phyloP scores from a whole-genome alignment of 345 rosid species.

The Populus nigra region DNA sequence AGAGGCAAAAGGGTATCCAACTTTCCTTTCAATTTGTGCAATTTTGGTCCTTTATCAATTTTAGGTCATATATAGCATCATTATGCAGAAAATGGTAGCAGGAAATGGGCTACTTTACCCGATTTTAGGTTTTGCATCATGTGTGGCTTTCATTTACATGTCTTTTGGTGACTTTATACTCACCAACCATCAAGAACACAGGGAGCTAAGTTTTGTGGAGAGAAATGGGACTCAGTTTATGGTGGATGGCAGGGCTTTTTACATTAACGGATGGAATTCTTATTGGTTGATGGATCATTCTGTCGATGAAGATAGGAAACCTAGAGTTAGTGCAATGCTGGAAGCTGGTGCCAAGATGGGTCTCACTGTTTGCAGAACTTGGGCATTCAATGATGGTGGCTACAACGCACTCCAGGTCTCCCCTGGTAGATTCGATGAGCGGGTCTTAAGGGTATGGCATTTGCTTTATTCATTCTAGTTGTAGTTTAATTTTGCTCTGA shows the following conservation, averaged over 20 bases:
- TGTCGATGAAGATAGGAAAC: constrained; percentile 56
- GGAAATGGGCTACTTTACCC: constrained; percentile 65
- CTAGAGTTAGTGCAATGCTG: constrained; percentile 64
- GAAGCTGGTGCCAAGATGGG: constrained; percentile 88
- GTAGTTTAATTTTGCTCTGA: not conserved
- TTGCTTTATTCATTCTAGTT: not conserved
- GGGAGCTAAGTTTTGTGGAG: constrained; percentile 52
- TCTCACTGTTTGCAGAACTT: constrained; percentile 86
- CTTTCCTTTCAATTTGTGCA: constrained; percentile 7
- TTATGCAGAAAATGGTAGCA: constrained; percentile 43
- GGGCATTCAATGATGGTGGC: constrained; percentile 96
- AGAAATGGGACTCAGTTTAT: constrained; percentile 72
- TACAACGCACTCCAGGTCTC: constrained; percentile 89
- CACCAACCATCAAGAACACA: constrained; percentile 23
- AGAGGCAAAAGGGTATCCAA: constrained; percentile 24
- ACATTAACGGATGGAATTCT: constrained; percentile 90
- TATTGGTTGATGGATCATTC: constrained; percentile 95
- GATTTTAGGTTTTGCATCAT: constrained; percentile 74
- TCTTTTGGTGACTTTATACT: constrained; percentile 64
- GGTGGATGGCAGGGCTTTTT: constrained; percentile 57
- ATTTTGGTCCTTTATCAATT: constrained; percentile 11
- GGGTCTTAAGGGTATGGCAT: constrained; percentile 66
- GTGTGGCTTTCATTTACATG: constrained; percentile 67
- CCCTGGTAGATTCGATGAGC: constrained; percentile 84
- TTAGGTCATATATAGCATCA: constrained; percentile 2